Evolutionary conservation across 208 protist species (phyloP), one percentile per base, ranked within the genome.

Genomic region (Leishmania major): DNA sequence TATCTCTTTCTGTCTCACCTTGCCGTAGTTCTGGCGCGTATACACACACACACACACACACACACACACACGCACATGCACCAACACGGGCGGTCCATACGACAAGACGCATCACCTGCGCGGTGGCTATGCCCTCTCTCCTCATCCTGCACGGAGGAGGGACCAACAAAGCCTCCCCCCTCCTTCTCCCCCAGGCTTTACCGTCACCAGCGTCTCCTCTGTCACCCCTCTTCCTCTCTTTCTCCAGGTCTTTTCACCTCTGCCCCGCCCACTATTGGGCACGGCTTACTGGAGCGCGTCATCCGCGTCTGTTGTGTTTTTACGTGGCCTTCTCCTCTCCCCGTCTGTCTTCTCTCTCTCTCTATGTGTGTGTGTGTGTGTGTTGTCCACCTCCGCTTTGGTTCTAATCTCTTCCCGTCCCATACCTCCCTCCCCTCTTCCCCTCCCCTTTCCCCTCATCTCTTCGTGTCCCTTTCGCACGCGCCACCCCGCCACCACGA

Each of bases 331-430:
- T 45, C 43, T 45, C 43, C 43, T 10, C 43, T 45, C 43, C 43
- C 43, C 43, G 43, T 45, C 43, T 45, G 40, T 43, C 1, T 15
- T 37, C 10, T 37, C 60, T 17, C 10, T 31, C n/a, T 0, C n/a
- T 64, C n/a, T n/a, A n/a, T n/a, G 0, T 74, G 70, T 74, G 17
- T 75, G 17, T 55, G 45, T 53, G 70, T 75, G 70, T 53, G 70
- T 75, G 70, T 15, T 8, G 59, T 4, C n/a, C 0, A 35, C 59
- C 0, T 64, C 8, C 8, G n/a, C 19, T 31, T 64, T 35, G 5
- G n/a, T 25, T 10, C 7, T 31, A 35, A 17, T 35, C 25, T 66
- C 15, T 10, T 37, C 22, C 60, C 60, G 37, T 31, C 62, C 4
- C 3, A 28, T 40, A n/a, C n/a, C n/a, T n/a, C n/a, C n/a, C n/a